These are phyloP conservation scores for Dittrichia graveolens DNA, from an alignment of 129 eudicot genomes.

Conservation along the genomic window DNA sequence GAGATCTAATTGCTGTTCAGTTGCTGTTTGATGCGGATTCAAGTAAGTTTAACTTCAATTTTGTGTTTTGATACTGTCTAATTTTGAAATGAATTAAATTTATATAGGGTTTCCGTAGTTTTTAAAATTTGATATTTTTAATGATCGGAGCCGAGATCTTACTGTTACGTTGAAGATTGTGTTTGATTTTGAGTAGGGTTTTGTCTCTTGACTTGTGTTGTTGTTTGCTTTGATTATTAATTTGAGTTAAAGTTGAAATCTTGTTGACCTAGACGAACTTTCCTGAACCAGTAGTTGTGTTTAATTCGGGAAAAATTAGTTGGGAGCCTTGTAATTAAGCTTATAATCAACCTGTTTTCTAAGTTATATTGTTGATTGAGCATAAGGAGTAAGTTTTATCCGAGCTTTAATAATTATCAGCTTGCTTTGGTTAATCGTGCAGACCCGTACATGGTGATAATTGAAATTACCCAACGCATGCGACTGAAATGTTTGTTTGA, in stretches of 20 bases:
- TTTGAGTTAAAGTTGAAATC: conserved; percentile 32
- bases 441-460: conserved; percentile 1
- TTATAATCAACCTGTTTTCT: conserved; percentile 25
- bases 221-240: conserved; percentile 29
- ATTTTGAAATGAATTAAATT: background rate
- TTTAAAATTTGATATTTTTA: conserved; percentile 15
- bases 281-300: conserved; percentile 20
- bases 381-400: conserved; percentile 3
- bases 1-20: conserved; percentile 43
- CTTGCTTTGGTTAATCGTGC: conserved; percentile 17
- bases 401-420: background rate
- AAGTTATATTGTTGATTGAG: conserved; percentile 13
- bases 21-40: conserved; percentile 43
- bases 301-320: conserved; percentile 33
- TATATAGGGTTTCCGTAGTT: conserved; percentile 41
- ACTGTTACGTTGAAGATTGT: conserved; percentile 6
- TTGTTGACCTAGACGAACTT: conserved; percentile 41
- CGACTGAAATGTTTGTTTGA: conserved; percentile 17
- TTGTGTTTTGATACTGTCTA: conserved; percentile 16
- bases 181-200: conserved; percentile 10
- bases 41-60: conserved; percentile 52
- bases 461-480: background rate
- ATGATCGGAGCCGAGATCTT: conserved; percentile 36
- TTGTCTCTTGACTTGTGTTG: conserved; percentile 12
- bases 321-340: conserved; percentile 29